Conservation (phyloP, 108 stramenopile genomes). For the Cyclostephanos invisitatus region DNA sequence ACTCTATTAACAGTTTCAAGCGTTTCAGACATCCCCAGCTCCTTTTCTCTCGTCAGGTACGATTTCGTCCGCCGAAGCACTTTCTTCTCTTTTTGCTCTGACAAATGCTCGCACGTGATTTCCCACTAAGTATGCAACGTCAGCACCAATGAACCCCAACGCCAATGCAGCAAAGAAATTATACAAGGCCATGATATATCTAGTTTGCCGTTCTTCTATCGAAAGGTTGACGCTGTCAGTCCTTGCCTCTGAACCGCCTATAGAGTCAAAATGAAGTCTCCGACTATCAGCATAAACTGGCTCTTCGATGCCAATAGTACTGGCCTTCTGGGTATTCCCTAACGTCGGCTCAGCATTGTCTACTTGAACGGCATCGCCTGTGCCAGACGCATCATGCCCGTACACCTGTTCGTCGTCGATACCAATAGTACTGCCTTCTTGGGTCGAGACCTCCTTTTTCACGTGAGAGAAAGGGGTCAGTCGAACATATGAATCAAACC, state of each 20-base stretch:
- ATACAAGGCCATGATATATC: conserved; percentile 8
- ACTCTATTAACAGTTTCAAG: no score
- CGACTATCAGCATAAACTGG: conserved; percentile 11
- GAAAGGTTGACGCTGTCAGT: conserved; percentile 2
- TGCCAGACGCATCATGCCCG: no score
- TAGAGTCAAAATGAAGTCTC: conserved; percentile 3
- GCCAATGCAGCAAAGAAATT: conserved; percentile 40
- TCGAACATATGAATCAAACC: no score
- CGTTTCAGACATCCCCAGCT: no score
- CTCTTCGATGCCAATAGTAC: no score
- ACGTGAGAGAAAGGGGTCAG: no score
- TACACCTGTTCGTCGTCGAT: no score
- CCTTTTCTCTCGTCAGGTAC: neutral
- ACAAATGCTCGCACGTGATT: conserved; percentile 40
- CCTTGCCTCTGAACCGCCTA: neutral
- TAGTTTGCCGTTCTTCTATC: conserved; percentile 8
- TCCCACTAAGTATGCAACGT: conserved; percentile 36
- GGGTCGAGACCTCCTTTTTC: no score
- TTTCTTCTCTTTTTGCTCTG: conserved; percentile 22
- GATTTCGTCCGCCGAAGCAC: neutral
- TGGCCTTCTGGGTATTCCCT: no score
- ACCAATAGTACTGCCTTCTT: no score
- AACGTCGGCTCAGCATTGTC: no score
- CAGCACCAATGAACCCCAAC: conserved; percentile 46
- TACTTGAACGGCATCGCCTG: no score